Conservation (phyloP, 177 flowering plant genomes). For the Telopea speciosissima region DNA sequence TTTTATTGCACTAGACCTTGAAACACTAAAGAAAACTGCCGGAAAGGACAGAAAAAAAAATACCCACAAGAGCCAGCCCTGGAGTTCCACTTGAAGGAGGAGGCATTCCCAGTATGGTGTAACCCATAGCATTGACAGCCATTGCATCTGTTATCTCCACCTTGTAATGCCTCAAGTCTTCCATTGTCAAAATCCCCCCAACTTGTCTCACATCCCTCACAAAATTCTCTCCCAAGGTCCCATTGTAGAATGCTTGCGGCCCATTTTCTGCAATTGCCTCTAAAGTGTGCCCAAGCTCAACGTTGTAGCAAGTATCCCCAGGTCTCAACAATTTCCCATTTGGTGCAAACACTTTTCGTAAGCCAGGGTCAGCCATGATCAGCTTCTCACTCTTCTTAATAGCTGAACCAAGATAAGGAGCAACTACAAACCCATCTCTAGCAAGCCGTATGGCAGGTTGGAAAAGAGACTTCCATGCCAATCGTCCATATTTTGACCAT, state of each 20-base stretch:
- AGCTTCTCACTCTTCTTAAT: constrained; percentile 11
- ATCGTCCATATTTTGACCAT: constrained; percentile 64
- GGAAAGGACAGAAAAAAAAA: background rate
- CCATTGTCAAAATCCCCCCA: constrained; percentile 84
- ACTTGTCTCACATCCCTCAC: constrained; percentile 58
- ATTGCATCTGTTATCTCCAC: constrained; percentile 55
- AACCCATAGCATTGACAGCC: constrained; percentile 50
- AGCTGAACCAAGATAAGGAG: constrained; percentile 39
- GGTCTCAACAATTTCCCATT: constrained; percentile 46
- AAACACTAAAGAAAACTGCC: too few relatives aligned
- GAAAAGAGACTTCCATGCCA: constrained; percentile 65
- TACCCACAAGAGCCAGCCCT: constrained; percentile 63
- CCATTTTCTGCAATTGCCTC: constrained; percentile 59
- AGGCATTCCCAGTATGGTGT: constrained; percentile 69
- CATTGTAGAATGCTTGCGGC: constrained; percentile 65
- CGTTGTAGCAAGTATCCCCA: constrained; percentile 71
- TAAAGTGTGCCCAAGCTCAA: constrained; percentile 53
- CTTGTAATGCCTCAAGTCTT: constrained; percentile 59
- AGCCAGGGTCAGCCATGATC: constrained; percentile 59
- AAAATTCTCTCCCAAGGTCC: constrained; percentile 55
- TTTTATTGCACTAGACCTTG: too few relatives aligned
- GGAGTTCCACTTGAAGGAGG: constrained; percentile 92
- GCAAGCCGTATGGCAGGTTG: constrained; percentile 73
- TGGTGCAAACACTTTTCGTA: constrained; percentile 56
- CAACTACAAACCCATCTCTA: constrained; percentile 53